Conservation (phyloP, 345 rosid genomes). For the Pistacia integerrima region DNA sequence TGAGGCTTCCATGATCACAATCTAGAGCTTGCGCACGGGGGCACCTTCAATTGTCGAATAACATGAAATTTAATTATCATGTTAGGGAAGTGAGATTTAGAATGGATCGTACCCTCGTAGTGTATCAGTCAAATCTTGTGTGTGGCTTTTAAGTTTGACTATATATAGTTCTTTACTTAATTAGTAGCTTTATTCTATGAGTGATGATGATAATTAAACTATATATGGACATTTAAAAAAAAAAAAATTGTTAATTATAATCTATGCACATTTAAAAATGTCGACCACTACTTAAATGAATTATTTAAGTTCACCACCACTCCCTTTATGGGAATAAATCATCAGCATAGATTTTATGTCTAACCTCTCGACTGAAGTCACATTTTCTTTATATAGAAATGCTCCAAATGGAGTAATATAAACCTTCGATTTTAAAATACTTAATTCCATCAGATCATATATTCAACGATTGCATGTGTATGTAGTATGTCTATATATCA, state of each 20-base stretch:
- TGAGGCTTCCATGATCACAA: neutral
- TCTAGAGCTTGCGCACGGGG: neutral
- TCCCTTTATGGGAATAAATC: neutral
- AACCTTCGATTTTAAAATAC: neutral
- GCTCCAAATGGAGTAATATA: neutral
- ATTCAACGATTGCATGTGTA: neutral
- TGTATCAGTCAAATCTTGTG: neutral
- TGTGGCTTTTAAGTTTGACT: neutral
- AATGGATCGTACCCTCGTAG: neutral
- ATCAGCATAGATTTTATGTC: neutral
- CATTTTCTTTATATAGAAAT: neutral
- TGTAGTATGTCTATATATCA: too few species aligned
- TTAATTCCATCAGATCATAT: neutral
- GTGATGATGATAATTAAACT: neutral
- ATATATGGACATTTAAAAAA: neutral
- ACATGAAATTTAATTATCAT: neutral
- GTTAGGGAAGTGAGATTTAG: neutral
- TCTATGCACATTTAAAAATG: neutral
- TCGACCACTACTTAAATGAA: slow-evolving; percentile 5
- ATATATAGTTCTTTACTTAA: neutral
- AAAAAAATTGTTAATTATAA: too few species aligned
- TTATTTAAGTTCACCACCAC: neutral
- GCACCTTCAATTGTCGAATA: neutral
- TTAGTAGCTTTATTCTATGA: neutral
- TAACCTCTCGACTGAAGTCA: neutral